phyloP scores from a whole-genome alignment of 2,329 filamentous ascomycete species.

The Chaetomium strumarium region DNA sequence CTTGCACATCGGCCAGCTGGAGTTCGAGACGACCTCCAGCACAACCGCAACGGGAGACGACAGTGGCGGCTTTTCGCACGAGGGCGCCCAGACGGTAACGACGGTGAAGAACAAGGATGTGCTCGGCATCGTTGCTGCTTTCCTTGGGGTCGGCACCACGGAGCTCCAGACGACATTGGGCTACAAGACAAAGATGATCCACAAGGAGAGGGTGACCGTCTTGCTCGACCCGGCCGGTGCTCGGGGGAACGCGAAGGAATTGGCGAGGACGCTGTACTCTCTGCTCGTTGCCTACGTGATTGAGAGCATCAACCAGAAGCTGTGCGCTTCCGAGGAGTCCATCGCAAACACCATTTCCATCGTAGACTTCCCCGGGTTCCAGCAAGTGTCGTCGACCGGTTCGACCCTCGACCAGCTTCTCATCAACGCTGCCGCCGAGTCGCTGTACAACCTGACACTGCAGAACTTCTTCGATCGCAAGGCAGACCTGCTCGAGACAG shows the following conservation, averaged over 20 bases:
- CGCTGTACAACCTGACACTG: constrained; percentile 85
- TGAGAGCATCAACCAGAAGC: constrained; percentile 82
- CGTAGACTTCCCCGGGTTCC: constrained; percentile 93
- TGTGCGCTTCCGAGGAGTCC: constrained; percentile 80
- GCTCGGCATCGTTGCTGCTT: constrained; percentile 81
- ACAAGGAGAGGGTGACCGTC: constrained; percentile 94
- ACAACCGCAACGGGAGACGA: constrained; percentile 80
- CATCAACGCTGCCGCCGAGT: constrained; percentile 89
- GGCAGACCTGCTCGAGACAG: constrained; percentile 86
- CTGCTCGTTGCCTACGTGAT: constrained; percentile 91
- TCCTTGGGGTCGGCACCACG: constrained; percentile 74
- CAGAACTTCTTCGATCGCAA: constrained; percentile 96
- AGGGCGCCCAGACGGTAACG: constrained; percentile 80
- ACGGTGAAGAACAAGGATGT: constrained; percentile 92
- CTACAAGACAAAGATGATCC: constrained; percentile 95
- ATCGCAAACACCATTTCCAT: constrained; percentile 93
- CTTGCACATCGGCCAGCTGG: constrained; percentile 94
- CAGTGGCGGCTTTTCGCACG: constrained; percentile 92
- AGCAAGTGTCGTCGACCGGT: constrained; percentile 74
- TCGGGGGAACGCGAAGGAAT: constrained; percentile 84
- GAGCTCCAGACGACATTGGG: constrained; percentile 85
- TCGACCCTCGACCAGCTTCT: constrained; percentile 88
- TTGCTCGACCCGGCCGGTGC: constrained; percentile 94
- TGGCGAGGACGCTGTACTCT: constrained; percentile 88
- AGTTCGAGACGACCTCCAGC: constrained; percentile 77